Evolutionary conservation across 2,329 filamentous ascomycete genomes (phyloP).

Genomic region (Beauveria medogensis): DNA sequence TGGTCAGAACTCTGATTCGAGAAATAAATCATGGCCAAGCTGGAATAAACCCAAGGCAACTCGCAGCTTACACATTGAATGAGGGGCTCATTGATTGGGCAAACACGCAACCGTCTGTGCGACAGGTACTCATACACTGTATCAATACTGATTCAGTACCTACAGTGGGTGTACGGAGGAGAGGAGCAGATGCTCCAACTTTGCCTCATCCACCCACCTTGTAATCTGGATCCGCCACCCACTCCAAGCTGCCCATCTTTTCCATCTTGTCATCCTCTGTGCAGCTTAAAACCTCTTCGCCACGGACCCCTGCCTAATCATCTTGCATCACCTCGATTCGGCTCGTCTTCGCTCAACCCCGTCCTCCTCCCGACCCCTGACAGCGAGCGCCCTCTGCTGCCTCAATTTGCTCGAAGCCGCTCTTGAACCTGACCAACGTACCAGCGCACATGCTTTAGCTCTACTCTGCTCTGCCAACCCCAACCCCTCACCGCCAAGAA

Average conservation of each 20-base stretch:
- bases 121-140: background rate
- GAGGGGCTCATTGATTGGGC: conserved; percentile 4
- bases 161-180: too few species aligned
- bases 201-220: background rate
- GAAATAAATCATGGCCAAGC: too few species aligned
- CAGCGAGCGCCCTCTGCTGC: background rate
- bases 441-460: background rate
- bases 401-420: background rate
- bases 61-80: background rate
- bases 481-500: conserved; percentile 8
- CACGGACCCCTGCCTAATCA: background rate
- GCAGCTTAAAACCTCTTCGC: background rate
- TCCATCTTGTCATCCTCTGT: background rate
- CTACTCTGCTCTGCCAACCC: background rate
- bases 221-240: background rate
- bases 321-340: background rate
- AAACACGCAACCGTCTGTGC: background rate
- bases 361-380: background rate
- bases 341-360: background rate
- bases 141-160: background rate
- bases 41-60: too few species aligned
- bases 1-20: too few species aligned
- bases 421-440: background rate
- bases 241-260: background rate
- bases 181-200: too few species aligned